Conservation (phyloP, 83 land plant species). For the Picea engelmannii region DNA sequence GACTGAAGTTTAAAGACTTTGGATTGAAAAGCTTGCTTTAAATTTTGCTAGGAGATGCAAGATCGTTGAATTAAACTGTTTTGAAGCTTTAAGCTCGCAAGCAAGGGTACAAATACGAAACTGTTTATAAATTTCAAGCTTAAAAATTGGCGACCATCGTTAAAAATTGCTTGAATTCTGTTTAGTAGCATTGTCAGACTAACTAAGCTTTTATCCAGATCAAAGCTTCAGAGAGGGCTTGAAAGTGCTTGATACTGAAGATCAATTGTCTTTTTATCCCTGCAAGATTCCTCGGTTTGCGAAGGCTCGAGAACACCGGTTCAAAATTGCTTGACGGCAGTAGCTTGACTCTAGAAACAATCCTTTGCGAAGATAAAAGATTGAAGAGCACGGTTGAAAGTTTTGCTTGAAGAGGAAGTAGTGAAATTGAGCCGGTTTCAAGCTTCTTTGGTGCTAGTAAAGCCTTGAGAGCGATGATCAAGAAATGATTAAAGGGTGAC, state of each 20-base stretch:
- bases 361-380: neutral
- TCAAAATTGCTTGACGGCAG: neutral
- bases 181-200: neutral
- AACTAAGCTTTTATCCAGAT: no score
- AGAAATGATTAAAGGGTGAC: slow-evolving; percentile 3
- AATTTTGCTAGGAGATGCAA: neutral
- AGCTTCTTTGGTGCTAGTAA: neutral
- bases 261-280: neutral
- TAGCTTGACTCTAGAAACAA: neutral
- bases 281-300: neutral
- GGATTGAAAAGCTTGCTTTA: neutral
- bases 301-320: neutral
- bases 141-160: neutral
- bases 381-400: neutral
- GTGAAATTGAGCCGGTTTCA: no score
- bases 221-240: neutral
- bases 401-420: neutral
- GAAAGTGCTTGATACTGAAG: neutral
- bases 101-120: neutral
- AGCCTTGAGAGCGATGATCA: neutral
- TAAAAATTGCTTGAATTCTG: slow-evolving; percentile 5
- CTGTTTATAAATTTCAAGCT: neutral
- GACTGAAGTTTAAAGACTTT: neutral
- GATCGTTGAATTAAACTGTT: neutral
- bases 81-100: neutral